These are phyloP conservation scores for Monosporascus sp. DNA, from an alignment of 2,329 filamentous ascomycete species.

Conservation along the genomic window DNA sequence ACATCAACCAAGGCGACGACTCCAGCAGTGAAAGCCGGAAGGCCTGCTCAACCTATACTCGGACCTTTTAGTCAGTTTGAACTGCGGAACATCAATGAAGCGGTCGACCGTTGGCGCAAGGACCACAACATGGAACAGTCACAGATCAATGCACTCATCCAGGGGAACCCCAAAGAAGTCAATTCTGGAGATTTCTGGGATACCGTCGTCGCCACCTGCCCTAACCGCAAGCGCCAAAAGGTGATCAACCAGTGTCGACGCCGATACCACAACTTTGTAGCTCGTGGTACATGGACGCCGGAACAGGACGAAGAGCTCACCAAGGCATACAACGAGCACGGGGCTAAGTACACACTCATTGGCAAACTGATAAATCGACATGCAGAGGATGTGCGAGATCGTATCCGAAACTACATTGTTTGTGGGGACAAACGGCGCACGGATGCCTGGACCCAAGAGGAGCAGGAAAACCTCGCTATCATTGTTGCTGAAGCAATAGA, in stretches of 20 bases:
- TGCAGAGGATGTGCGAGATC: slow-evolving; percentile 61
- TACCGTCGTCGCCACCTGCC: slow-evolving; percentile 41
- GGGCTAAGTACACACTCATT: slow-evolving; percentile 58
- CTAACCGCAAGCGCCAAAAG: slow-evolving; percentile 46
- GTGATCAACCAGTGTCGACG: slow-evolving; percentile 54
- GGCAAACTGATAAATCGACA: slow-evolving; percentile 58
- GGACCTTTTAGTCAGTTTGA: slow-evolving; percentile 42
- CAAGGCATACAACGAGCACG: slow-evolving; percentile 39
- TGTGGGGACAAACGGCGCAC: slow-evolving; percentile 48
- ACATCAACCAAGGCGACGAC: neutral
- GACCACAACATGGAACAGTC: slow-evolving; percentile 37
- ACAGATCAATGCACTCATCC: slow-evolving; percentile 44
- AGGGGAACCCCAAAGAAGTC: slow-evolving; percentile 15
- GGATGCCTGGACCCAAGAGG: slow-evolving; percentile 54
- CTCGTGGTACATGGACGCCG: slow-evolving; percentile 52
- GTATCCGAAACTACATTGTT: slow-evolving; percentile 63
- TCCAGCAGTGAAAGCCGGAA: slow-evolving; percentile 1
- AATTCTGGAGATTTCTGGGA: slow-evolving; percentile 43
- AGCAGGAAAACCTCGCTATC: slow-evolving; percentile 49
- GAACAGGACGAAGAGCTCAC: slow-evolving; percentile 54
- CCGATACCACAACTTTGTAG: slow-evolving; percentile 60
- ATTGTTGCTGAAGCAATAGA: slow-evolving; percentile 50
- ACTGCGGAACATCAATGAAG: slow-evolving; percentile 33
- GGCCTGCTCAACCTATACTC: slow-evolving; percentile 6
- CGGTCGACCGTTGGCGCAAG: slow-evolving; percentile 40